A percentile compares a stretch with the other conserved stretches of the same genome.
Evolutionary conservation across 257 asterid species (phyloP).

Genomic region (Solanum etuberosum): DNA sequence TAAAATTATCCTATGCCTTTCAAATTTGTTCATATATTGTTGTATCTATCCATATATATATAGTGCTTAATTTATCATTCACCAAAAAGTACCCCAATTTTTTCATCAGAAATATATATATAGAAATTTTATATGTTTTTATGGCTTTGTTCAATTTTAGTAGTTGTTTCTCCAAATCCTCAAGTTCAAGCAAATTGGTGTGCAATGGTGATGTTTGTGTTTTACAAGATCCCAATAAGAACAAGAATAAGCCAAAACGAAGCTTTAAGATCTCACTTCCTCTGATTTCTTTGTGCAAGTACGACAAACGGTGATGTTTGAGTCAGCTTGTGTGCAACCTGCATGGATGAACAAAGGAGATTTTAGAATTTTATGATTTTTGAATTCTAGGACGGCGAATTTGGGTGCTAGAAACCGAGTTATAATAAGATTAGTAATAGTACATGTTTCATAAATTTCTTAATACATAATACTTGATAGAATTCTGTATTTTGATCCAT

Average conservation of each 20-base stretch:
- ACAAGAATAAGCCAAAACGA: background rate
- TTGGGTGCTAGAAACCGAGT: background rate
- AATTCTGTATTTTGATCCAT: background rate
- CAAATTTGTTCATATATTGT: background rate
- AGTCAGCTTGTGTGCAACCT: background rate
- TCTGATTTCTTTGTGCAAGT: background rate
- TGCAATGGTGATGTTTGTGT: background rate
- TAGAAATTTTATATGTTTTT: background rate
- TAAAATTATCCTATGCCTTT: background rate
- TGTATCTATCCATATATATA: background rate
- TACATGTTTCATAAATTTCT: background rate
- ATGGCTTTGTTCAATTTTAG: background rate
- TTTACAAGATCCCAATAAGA: background rate
- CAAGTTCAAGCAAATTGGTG: background rate
- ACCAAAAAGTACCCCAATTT: background rate
- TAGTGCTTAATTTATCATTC: background rate
- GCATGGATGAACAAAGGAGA: background rate
- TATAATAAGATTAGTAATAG: background rate
- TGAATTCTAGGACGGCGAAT: background rate
- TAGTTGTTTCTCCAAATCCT: background rate
- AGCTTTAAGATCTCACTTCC: background rate
- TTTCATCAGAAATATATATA: background rate
- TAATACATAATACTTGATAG: background rate
- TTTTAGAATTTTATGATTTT: background rate
- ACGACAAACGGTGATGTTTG: background rate